Conservation (phyloP, 2,329 filamentous ascomycete species). For the Whalleya microplaca region DNA sequence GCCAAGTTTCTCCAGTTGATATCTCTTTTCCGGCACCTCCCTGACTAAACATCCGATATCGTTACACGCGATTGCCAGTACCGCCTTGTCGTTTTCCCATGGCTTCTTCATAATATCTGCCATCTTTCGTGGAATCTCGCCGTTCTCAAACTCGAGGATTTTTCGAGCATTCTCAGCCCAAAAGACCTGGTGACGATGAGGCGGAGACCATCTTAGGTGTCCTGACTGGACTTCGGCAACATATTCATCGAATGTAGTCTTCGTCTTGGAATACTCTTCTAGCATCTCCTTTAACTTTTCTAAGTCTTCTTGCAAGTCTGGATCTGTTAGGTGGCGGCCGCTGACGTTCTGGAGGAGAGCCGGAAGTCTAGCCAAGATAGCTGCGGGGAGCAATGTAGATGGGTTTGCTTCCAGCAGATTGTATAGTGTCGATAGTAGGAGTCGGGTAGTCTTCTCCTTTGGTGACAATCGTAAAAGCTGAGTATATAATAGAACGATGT, state of each 20-base stretch:
- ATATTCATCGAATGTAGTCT: conserved; percentile 86
- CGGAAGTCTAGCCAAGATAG: conserved; percentile 83
- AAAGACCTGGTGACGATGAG: conserved; percentile 83
- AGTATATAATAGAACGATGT: conserved; percentile 89
- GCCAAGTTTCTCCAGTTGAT: conserved; percentile 79
- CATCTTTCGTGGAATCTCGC: conserved; percentile 76
- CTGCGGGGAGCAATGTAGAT: conserved; percentile 78
- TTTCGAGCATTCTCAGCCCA: conserved; percentile 90
- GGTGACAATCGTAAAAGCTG: conserved; percentile 89
- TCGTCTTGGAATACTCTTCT: conserved; percentile 70
- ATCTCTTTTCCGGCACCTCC: conserved; percentile 83
- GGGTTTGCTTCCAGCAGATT: conserved; percentile 77
- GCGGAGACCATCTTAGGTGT: conserved; percentile 90
- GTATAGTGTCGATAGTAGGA: conserved; percentile 85
- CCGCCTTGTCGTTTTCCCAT: conserved; percentile 83
- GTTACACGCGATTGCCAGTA: conserved; percentile 90
- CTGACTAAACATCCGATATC: conserved; percentile 88
- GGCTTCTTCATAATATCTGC: conserved; percentile 78
- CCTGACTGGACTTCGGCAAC: conserved; percentile 83
- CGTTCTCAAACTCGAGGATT: conserved; percentile 83
- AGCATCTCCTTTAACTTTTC: conserved; percentile 63
- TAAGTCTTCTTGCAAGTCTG: conserved; percentile 66
- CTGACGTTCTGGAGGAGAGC: conserved; percentile 65
- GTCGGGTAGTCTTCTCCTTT: conserved; percentile 95
- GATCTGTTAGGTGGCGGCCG: conserved; percentile 65